Percentiles rank a stretch among this genome's conserved stretches.
These are phyloP conservation scores for Lipomyces sp. DNA, from an alignment of 805 yeast genomes.

Conservation along the genomic window DNA sequence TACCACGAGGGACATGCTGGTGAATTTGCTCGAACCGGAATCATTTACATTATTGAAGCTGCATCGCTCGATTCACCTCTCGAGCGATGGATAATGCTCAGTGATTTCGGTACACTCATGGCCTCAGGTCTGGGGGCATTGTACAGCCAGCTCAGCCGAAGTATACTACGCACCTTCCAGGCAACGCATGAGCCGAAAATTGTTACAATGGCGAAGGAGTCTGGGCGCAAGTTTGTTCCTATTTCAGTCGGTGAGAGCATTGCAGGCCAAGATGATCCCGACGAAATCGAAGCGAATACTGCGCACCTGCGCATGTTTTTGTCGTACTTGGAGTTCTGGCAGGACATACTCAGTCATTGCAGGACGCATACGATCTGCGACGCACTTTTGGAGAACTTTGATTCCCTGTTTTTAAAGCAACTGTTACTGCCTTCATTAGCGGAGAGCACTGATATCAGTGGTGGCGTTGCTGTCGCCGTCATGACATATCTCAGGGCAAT, in stretches of 20 bases:
- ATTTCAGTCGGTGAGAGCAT: constrained; percentile 2
- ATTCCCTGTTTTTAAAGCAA: constrained; percentile 33
- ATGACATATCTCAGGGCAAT: constrained; percentile 31
- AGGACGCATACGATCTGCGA: constrained; percentile 17
- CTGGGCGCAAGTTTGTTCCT: constrained; percentile 19
- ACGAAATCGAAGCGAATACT: constrained; percentile 10
- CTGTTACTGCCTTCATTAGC: constrained; percentile 34
- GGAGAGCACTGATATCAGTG: constrained; percentile 27
- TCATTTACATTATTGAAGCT: constrained; percentile 32
- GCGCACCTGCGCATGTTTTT: constrained; percentile 28
- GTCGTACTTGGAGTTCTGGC: constrained; percentile 35
- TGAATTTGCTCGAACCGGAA: constrained; percentile 33
- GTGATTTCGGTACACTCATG: constrained; percentile 34
- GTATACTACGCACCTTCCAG: constrained; percentile 24
- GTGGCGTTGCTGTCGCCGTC: constrained; percentile 30
- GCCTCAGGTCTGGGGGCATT: constrained; percentile 37
- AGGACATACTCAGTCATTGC: constrained; percentile 32
- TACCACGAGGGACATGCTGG: constrained; percentile 34
- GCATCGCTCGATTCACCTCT: constrained; percentile 26
- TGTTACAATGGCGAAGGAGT: constrained; percentile 25
- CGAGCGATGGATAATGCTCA: constrained; percentile 32
- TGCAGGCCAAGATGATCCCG: constrained; percentile 10
- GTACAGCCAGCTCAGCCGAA: constrained; percentile 29
- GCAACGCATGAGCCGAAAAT: constrained; percentile 27
- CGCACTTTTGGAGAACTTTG: constrained; percentile 31